Evolutionary conservation across 2,329 filamentous ascomycete genomes (phyloP), one percentile per base, ranked within the genome.

Genomic region (Gyromitra esculenta): DNA sequence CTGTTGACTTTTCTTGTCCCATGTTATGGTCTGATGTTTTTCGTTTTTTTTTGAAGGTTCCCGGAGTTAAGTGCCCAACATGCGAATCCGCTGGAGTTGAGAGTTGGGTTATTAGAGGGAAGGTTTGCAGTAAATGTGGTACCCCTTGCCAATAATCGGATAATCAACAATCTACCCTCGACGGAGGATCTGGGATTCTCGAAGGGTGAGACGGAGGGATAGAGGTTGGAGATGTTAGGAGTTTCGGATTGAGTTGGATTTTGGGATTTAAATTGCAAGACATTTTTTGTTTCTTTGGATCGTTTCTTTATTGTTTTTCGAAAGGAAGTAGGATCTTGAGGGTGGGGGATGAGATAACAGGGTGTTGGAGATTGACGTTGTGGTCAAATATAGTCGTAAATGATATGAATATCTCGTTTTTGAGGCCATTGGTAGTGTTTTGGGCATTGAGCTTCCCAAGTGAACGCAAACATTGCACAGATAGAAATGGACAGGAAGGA

Each of bases 61-160:
- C 80, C 1, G 79, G 80, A 9, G 77, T 79, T 9, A 67, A 78
- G 21, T 81, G 80, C 15, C 78, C 78, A 9, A 78, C 79, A 7
- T 81, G 80, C 50, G 75, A 80, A 5, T 66, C 70, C 13, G 69
- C 66, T 45, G 80, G 80, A 1, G 45, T 79, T 37, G 78, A 81
- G 21, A 79, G 76, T n/a, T 75, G 78, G 67, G 79, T 80, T 21
- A 81, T 81, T 8, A 79, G 78, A 15, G 80, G 80, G 0, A 79
- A 79, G 25, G 79, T 79, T 6, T 81, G 80, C 9, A 75, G 78
- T 5, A 79, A 76, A 25, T 81, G 80, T 18, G 75, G 75, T 1
- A 77, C 77, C 1, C 70, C 75, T 7, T 78, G 77, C 54, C 74
- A 77, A 25, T 78, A 60, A 57, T 18, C n/a, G 21, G 4, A n/a